Base-by-base conservation (phyloP, 306 rosid genomes). In the Medicago arabica region DNA sequence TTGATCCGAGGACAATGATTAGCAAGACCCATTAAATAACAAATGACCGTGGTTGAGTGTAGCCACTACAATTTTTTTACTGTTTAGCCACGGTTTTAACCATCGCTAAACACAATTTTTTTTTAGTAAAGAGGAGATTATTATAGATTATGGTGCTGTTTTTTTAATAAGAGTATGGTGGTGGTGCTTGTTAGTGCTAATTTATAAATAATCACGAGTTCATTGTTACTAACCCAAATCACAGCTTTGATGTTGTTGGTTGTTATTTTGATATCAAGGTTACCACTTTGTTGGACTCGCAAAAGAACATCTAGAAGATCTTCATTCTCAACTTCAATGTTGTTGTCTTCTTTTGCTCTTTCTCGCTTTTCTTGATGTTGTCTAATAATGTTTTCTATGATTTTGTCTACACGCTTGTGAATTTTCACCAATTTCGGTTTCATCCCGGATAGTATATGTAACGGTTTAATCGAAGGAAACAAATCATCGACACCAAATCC, bases 261-360 rank as follows among this genome's bases (percentile, higher is more conserved):
- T 1, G 78, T 57, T 8, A 80, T 18, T 11, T 34, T 8, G 75
- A 66, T 1, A 6, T 57, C 55, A 14, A 66, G 70, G 7, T 0
- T 13, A 4, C 12, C 61, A 65, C 63, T 66, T 66, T 73, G 46
- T 47, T 80, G 75, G 12, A 80, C 10, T 66, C 70, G 21, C 21
- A 80, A 58, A 7, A 80, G 83, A 55, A 80, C 79, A 31, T 80
- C 79, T 3, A 66, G 61, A 19, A 80, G 74, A 46, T 73, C 78
- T 67, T 66, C 83, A 0, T 67, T 49, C 25, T 65, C 46, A 1
- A 1, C 55, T 3, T 57, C 38, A 44, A 6, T 9, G 7, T 9
- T 39, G 9, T 39, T 39, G 10, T 9, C 46, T 38, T 64, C 47
- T 38, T 16, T 16, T 36, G 3, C 16, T 64, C 7, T 64, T 64